Evolutionary conservation across 2,329 filamentous ascomycete genomes (phyloP).

Genomic region (Monosporascus sp.): DNA sequence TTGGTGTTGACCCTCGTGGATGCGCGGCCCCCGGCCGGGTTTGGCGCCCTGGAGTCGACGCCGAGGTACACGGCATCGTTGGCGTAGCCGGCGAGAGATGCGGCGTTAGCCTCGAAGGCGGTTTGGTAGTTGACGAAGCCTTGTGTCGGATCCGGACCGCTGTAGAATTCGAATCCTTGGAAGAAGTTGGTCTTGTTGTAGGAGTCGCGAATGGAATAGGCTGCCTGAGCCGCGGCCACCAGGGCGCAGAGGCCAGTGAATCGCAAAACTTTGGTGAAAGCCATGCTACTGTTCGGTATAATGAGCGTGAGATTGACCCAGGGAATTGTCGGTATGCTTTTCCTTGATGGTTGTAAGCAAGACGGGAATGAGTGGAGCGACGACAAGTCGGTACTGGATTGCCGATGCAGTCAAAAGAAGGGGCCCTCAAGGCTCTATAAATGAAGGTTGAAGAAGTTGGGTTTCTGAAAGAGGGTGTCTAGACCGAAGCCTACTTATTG

Average conservation of each 20-base stretch:
- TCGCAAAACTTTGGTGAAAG: slow-evolving; percentile 17
- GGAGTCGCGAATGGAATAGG: slow-evolving; percentile 41
- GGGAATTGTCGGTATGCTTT: background rate
- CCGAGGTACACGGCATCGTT: slow-evolving; percentile 60
- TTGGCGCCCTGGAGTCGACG: slow-evolving; percentile 56
- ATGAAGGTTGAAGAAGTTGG: background rate
- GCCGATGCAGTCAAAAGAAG: background rate
- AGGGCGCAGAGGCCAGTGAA: slow-evolving; percentile 18
- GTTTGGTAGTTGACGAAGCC: slow-evolving; percentile 69
- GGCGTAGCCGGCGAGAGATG: slow-evolving; percentile 52
- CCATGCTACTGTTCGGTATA: slow-evolving; percentile 9
- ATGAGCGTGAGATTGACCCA: background rate
- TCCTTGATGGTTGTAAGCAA: too few species aligned
- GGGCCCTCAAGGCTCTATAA: background rate
- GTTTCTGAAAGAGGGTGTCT: background rate
- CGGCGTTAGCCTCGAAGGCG: slow-evolving; percentile 49
- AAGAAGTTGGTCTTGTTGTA: slow-evolving; percentile 53
- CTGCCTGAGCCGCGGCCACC: slow-evolving; percentile 14
- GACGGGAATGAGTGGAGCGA: too few species aligned
- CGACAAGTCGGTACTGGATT: too few species aligned
- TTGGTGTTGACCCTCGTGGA: slow-evolving; percentile 67
- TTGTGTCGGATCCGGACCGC: slow-evolving; percentile 59
- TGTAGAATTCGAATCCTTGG: slow-evolving; percentile 50
- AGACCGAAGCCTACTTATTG: background rate
- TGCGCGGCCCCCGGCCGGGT: slow-evolving; percentile 53